These are phyloP conservation scores for Gnomoniopsis sp. DNA, from an alignment of 2,329 filamentous ascomycete species.

Conservation along the genomic window DNA sequence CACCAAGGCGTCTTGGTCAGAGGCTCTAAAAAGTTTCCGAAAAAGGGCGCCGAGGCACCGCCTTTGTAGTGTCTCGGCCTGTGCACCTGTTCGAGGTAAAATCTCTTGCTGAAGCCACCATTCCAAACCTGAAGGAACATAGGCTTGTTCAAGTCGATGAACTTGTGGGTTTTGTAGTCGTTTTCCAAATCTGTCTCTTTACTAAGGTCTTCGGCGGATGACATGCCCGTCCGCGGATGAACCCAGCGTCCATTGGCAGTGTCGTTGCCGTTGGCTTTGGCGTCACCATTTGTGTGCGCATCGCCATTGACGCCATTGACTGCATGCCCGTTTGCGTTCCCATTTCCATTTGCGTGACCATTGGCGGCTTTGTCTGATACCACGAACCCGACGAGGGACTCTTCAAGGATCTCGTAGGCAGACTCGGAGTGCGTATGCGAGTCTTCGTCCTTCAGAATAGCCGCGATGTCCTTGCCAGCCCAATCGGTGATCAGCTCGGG, in stretches of 20 bases:
- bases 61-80: constrained; percentile 94
- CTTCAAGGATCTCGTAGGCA: constrained; percentile 93
- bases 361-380: constrained; percentile 52
- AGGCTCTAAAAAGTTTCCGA: constrained; percentile 99
- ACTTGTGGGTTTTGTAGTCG: constrained; percentile 91
- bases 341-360: constrained; percentile 36
- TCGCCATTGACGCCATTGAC: constrained; percentile 33
- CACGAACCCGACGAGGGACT: constrained; percentile 80
- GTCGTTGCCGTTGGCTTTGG: constrained; percentile 28
- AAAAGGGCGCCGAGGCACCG: constrained; percentile 85
- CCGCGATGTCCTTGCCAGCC: constrained; percentile 78
- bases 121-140: constrained; percentile 85
- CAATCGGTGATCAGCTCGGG: constrained; percentile 85
- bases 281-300: constrained; percentile 30
- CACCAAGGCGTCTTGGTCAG: constrained; percentile 94
- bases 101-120: constrained; percentile 88
- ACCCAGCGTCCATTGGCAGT: constrained; percentile 31
- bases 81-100: constrained; percentile 95
- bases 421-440: constrained; percentile 87
- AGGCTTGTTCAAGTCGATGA: constrained; percentile 82
- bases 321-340: constrained; percentile 18
- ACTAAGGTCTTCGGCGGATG: constrained; percentile 78
- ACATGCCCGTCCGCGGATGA: constrained; percentile 78
- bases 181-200: constrained; percentile 72
- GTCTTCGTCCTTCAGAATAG: constrained; percentile 75